Evolutionary conservation across 2,329 filamentous ascomycete genomes (phyloP).

Genomic region (Dryadomyces quercivorus): DNA sequence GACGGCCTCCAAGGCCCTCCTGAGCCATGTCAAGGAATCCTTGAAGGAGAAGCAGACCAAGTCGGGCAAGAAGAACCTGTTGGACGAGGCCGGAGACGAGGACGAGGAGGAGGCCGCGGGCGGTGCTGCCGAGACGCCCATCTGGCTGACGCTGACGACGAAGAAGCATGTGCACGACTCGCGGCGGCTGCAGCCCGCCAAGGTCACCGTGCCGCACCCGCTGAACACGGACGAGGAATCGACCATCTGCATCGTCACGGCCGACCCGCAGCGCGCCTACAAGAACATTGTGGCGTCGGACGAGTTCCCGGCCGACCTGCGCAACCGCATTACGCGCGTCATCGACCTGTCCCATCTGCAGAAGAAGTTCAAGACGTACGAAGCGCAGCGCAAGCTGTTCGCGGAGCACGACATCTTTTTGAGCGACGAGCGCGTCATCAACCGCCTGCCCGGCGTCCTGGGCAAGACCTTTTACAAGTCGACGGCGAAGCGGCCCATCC

Average conservation of each 20-base stretch:
- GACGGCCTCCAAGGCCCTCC: constrained; percentile 50
- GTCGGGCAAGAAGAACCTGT: constrained; percentile 42
- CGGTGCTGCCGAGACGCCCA: constrained; percentile 33
- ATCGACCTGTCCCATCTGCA: constrained; percentile 71
- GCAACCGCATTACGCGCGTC: constrained; percentile 59
- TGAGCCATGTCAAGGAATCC: constrained; percentile 48
- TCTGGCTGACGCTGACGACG: constrained; percentile 52
- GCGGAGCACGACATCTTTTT: constrained; percentile 88
- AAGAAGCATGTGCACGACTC: constrained; percentile 60
- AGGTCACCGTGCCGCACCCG: constrained; percentile 66
- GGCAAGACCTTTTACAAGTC: constrained; percentile 90
- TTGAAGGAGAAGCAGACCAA: constrained; percentile 32
- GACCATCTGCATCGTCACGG: constrained; percentile 69
- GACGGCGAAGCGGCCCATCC: constrained; percentile 74
- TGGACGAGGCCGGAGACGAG: constrained; percentile 31
- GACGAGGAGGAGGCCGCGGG: constrained; percentile 13
- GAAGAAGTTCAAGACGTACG: constrained; percentile 78
- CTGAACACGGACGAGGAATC: constrained; percentile 54
- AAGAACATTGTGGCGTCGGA: constrained; percentile 75
- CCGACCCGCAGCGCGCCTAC: constrained; percentile 69
- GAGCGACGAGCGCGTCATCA: constrained; percentile 76
- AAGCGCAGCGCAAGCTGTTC: constrained; percentile 71
- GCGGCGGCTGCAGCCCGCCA: constrained; percentile 69
- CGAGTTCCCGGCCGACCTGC: constrained; percentile 55
- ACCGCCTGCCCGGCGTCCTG: constrained; percentile 59